Conservation (phyloP, 2,329 filamentous ascomycete genomes). For the Daldinia eschscholtzii region DNA sequence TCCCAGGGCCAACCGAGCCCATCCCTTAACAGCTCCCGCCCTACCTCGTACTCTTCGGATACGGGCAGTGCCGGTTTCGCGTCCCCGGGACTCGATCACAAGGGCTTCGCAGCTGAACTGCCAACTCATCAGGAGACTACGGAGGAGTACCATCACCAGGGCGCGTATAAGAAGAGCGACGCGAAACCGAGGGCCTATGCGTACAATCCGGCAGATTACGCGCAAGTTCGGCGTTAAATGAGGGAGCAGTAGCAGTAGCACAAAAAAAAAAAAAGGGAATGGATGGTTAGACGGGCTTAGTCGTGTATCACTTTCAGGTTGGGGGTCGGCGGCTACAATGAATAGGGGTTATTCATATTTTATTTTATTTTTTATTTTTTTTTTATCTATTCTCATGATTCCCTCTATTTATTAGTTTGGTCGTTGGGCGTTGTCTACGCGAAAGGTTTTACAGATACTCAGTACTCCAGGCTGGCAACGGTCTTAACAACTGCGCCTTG, state of each 20-base stretch:
- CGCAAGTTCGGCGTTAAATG: slow-evolving; percentile 34
- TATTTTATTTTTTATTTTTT: no score
- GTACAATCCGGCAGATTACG: slow-evolving; percentile 59
- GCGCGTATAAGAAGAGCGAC: slow-evolving; percentile 10
- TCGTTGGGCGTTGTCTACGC: slow-evolving; percentile 26
- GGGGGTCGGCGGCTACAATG: slow-evolving; percentile 23
- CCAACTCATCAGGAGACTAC: slow-evolving; percentile 62
- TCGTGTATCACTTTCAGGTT: slow-evolving; percentile 7
- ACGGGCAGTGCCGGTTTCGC: slow-evolving; percentile 50
- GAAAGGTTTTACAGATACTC: neutral
- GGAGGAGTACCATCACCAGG: slow-evolving; percentile 57
- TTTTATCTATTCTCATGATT: slow-evolving; percentile 9
- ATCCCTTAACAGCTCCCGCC: slow-evolving; percentile 52
- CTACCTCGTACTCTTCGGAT: slow-evolving; percentile 55
- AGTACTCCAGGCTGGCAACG: slow-evolving; percentile 12
- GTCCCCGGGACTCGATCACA: slow-evolving; percentile 58
- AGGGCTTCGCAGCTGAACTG: slow-evolving; percentile 59
- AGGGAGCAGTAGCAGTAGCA: slow-evolving; percentile 2
- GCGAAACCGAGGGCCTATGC: slow-evolving; percentile 39
- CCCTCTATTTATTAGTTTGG: slow-evolving; percentile 16
- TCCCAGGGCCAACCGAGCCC: slow-evolving; percentile 55
- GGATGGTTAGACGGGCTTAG: slow-evolving; percentile 14
- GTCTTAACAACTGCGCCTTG: slow-evolving; percentile 3
- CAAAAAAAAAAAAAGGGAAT: neutral
- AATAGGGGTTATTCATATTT: neutral